Evolutionary conservation across 257 asterid genomes (phyloP).

Genomic region (Anisodus acutangulus): DNA sequence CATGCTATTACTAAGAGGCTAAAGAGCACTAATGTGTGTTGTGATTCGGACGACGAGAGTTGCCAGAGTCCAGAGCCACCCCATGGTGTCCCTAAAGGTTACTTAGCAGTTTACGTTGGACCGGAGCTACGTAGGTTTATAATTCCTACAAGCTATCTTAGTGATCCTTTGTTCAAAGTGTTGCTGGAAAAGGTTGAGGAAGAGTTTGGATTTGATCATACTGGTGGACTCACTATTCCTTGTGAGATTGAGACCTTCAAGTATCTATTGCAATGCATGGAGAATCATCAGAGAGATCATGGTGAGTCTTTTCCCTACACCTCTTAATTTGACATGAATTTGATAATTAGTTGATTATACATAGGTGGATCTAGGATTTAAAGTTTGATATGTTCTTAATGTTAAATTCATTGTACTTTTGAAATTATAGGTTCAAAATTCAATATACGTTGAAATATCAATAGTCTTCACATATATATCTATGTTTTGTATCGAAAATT

Average conservation of each 20-base stretch:
- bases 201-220: constrained; percentile 76
- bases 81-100: constrained; percentile 48
- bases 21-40: constrained; percentile 27
- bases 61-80: constrained; percentile 53
- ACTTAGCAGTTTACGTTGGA: constrained; percentile 52
- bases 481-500: background rate
- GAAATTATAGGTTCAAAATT: too few species aligned
- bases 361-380: background rate
- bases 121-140: constrained; percentile 63
- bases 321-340: background rate
- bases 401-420: background rate
- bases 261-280: constrained; percentile 48
- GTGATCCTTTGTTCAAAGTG: constrained; percentile 64
- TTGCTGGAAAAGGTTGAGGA: constrained; percentile 73
- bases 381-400: background rate
- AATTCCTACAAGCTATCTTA: constrained; percentile 67
- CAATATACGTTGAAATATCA: too few species aligned
- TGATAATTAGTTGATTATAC: background rate
- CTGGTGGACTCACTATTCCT: constrained; percentile 71
- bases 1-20: constrained; percentile 47
- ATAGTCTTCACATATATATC: too few species aligned
- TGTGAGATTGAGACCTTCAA: constrained; percentile 65
- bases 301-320: background rate
- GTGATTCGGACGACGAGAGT: constrained; percentile 51
- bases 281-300: constrained; percentile 46